Percentiles rank a stretch among this genome's conserved stretches.
Conservation (phyloP, 2,329 filamentous ascomycete genomes). For the Xylogone sp. region DNA sequence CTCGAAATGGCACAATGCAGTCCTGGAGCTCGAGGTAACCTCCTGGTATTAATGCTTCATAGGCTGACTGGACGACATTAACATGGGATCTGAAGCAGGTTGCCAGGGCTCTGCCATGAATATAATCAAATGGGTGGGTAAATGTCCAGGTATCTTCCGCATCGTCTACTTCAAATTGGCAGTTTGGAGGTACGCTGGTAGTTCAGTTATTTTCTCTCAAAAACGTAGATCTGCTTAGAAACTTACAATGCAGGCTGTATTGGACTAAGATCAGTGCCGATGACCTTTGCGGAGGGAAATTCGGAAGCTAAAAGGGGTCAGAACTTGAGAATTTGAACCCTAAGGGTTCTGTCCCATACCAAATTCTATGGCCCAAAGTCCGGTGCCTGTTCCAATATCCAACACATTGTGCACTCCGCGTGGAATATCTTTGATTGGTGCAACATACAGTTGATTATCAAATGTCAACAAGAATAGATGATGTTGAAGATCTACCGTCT, state of each 20-base stretch:
- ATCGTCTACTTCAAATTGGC: conserved; percentile 59
- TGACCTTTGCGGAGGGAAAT: conserved; percentile 20
- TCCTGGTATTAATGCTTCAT: conserved; percentile 12
- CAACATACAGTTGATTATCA: conserved; percentile 9
- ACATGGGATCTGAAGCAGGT: conserved; percentile 54
- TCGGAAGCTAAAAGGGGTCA: conserved; percentile 4
- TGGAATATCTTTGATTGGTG: conserved; percentile 6
- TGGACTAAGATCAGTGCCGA: conserved; percentile 61
- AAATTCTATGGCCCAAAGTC: conserved; percentile 34
- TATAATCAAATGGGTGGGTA: conserved; percentile 47
- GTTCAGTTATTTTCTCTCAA: neutral
- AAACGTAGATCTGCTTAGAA: conserved; percentile 8
- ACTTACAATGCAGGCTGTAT: conserved; percentile 49
- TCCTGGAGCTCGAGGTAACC: conserved; percentile 31
- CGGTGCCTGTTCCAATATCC: conserved; percentile 36
- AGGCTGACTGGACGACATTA: conserved; percentile 16
- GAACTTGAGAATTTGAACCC: too few relatives aligned
- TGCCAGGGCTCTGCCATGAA: conserved; percentile 51
- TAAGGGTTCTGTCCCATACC: too few relatives aligned
- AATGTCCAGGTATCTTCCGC: conserved; percentile 35
- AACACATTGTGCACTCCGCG: conserved; percentile 24
- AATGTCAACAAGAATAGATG: conserved; percentile 12
- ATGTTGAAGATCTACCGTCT: conserved; percentile 10
- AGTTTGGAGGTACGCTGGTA: conserved; percentile 62
- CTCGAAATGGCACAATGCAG: conserved; percentile 4